These are phyloP conservation scores for Mycena sanguinolenta DNA, from an alignment of 768 basidiomycete species.

Conservation along the genomic window DNA sequence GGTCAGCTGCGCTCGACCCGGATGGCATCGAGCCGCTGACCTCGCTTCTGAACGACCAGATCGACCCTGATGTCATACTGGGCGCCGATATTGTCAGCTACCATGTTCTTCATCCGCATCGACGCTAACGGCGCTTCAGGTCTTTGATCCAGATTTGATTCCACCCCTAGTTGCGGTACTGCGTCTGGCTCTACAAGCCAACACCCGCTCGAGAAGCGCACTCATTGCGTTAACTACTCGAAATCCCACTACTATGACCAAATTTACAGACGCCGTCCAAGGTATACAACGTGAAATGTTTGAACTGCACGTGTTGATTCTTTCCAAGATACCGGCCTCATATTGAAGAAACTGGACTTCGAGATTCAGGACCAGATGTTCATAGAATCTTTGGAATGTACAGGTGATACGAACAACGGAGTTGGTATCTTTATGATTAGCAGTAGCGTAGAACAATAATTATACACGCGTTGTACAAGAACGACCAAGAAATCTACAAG, in stretches of 20 bases:
- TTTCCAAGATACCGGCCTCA: slow-evolving; percentile 38
- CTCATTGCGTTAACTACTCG: slow-evolving; percentile 70
- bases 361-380: slow-evolving; percentile 35
- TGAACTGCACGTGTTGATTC: not conserved
- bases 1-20: slow-evolving; percentile 68
- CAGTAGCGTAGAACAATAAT: slow-evolving; percentile 21
- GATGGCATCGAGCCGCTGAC: slow-evolving; percentile 41
- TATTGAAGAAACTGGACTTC: slow-evolving; percentile 44
- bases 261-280: slow-evolving; percentile 56
- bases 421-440: slow-evolving; percentile 63
- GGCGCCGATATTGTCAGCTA: slow-evolving; percentile 73
- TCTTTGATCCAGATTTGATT: slow-evolving; percentile 76
- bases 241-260: slow-evolving; percentile 62
- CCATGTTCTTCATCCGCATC: not conserved
- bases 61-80: slow-evolving; percentile 69
- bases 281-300: not conserved
- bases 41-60: slow-evolving; percentile 55
- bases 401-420: slow-evolving; percentile 48
- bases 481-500: slow-evolving; percentile 6
- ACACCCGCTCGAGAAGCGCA: slow-evolving; percentile 39
- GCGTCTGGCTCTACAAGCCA: slow-evolving; percentile 54
- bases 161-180: slow-evolving; percentile 68
- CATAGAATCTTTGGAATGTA: slow-evolving; percentile 46
- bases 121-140: slow-evolving; percentile 52
- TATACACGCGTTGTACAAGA: slow-evolving; percentile 8